Evolutionary conservation across 2,329 filamentous ascomycete species (phyloP).

Genomic region (Xylariaceae sp.): DNA sequence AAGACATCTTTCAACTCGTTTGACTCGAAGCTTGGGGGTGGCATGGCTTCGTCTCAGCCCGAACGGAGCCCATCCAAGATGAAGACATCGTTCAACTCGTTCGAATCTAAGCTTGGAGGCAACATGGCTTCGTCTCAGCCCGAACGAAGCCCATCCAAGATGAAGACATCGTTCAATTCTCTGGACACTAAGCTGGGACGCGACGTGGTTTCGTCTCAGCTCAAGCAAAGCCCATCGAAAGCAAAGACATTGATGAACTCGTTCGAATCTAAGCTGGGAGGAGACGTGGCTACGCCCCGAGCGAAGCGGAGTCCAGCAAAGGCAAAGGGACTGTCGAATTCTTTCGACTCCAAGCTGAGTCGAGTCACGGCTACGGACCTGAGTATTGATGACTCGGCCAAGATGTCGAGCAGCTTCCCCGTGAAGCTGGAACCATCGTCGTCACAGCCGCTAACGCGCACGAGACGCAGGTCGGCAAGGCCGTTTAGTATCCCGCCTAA

Average conservation of each 20-base stretch:
- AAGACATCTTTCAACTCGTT: constrained; percentile 25
- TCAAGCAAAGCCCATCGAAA: too few relatives aligned
- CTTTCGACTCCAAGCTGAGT: constrained; percentile 38
- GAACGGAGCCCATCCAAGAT: too few relatives aligned
- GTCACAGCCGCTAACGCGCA: constrained; percentile 7
- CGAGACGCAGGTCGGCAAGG: neutral
- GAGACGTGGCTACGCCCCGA: constrained; percentile 27
- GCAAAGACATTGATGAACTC: too few relatives aligned
- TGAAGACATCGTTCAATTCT: too few relatives aligned
- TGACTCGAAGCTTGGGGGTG: constrained; percentile 40
- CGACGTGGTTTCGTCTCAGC: too few relatives aligned
- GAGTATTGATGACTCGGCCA: neutral
- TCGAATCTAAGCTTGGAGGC: too few relatives aligned
- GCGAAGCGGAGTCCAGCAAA: constrained; percentile 35
- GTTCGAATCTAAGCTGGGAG: too few relatives aligned
- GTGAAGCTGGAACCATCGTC: constrained; percentile 10
- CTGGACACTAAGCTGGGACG: too few relatives aligned
- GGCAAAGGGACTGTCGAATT: constrained; percentile 25
- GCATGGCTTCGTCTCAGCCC: constrained; percentile 33
- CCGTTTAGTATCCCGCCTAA: constrained; percentile 33
- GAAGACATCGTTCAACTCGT: too few relatives aligned
- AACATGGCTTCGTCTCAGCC: too few relatives aligned
- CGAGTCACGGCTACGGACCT: constrained; percentile 35
- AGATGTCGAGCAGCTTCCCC: neutral
- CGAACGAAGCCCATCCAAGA: too few relatives aligned